phyloP scores from a whole-genome alignment of 495 filamentous ascomycete genomes.

The Podospora pseudocomata region DNA sequence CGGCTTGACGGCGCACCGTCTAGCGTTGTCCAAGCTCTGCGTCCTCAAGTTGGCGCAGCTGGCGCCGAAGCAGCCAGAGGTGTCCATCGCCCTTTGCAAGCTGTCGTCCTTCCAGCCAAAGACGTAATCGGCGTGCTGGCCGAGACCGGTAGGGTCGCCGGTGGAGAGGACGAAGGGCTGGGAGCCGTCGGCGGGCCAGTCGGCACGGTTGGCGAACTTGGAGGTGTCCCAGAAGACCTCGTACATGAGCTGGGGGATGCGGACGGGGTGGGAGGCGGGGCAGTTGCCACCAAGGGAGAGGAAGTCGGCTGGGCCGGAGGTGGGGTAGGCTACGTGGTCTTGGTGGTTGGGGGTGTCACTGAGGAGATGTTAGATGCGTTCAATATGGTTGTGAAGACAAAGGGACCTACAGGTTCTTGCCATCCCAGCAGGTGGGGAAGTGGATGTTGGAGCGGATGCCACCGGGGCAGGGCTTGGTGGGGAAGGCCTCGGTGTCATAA shows the following conservation, averaged over 20 bases:
- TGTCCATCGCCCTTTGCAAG: constrained; percentile 50
- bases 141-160: constrained; percentile 43
- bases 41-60: constrained; percentile 36
- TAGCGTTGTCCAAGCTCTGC: constrained; percentile 34
- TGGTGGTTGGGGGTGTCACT: constrained; percentile 51
- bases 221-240: constrained; percentile 53
- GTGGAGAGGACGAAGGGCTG: constrained; percentile 49
- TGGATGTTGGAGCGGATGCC: constrained; percentile 53
- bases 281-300: constrained; percentile 42
- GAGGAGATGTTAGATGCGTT: no score
- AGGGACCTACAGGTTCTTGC: constrained; percentile 39
- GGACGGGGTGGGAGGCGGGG: constrained; percentile 47
- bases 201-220: constrained; percentile 41
- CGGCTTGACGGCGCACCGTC: constrained; percentile 37
- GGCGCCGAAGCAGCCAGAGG: constrained; percentile 42
- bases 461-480: constrained; percentile 39
- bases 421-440: constrained; percentile 56
- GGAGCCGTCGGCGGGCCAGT: constrained; percentile 46
- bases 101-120: constrained; percentile 49
- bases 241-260: constrained; percentile 50
- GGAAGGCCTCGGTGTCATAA: constrained; percentile 41
- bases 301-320: constrained; percentile 46
- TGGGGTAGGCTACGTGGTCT: constrained; percentile 48
- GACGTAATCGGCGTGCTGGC: constrained; percentile 51
- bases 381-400: no score